Percentiles rank a stretch among this genome's conserved stretches.
These are phyloP conservation scores for Talaromyces sp. DNA, from an alignment of 2,329 filamentous ascomycete species.

Conservation along the genomic window DNA sequence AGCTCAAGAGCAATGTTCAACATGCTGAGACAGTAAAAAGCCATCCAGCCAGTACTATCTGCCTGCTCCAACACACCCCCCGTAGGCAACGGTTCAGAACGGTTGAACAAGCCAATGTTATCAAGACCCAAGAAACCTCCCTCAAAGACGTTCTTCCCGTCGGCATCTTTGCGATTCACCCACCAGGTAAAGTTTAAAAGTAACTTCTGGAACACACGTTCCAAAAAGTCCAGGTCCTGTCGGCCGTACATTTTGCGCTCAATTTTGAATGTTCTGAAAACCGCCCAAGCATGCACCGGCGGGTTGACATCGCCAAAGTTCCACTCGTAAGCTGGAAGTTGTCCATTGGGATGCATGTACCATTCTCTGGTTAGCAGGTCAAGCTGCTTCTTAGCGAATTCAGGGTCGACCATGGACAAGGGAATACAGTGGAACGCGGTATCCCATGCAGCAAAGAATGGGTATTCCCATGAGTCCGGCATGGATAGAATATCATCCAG, in stretches of 20 bases:
- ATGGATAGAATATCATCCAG: constrained; percentile 94
- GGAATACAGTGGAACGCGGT: constrained; percentile 96
- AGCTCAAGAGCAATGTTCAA: constrained; percentile 93
- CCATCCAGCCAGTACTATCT: constrained; percentile 98
- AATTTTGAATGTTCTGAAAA: constrained; percentile 96
- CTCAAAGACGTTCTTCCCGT: constrained; percentile 96
- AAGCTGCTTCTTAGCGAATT: constrained; percentile 97
- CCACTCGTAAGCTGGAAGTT: constrained; percentile 92
- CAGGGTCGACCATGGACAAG: constrained; percentile 93
- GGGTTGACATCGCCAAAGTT: constrained; percentile 98
- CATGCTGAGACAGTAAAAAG: constrained; percentile 95
- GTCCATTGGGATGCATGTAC: constrained; percentile 98
- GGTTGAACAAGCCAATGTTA: constrained; percentile 97
- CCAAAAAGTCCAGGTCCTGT: constrained; percentile 91
- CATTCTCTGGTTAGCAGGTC: constrained; percentile 95
- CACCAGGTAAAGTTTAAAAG: constrained; percentile 98
- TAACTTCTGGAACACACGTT: constrained; percentile 94
- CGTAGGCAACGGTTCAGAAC: constrained; percentile 89
- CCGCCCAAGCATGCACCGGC: constrained; percentile 93
- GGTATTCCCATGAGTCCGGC: constrained; percentile 98
- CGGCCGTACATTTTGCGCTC: constrained; percentile 95
- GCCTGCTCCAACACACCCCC: constrained; percentile 93
- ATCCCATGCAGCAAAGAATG: constrained; percentile 97
- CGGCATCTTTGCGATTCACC: constrained; percentile 93
- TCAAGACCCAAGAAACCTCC: constrained; percentile 93